These are phyloP conservation scores for Petasospora fabianii DNA, from an alignment of 1,139 yeast species.

Conservation along the genomic window DNA sequence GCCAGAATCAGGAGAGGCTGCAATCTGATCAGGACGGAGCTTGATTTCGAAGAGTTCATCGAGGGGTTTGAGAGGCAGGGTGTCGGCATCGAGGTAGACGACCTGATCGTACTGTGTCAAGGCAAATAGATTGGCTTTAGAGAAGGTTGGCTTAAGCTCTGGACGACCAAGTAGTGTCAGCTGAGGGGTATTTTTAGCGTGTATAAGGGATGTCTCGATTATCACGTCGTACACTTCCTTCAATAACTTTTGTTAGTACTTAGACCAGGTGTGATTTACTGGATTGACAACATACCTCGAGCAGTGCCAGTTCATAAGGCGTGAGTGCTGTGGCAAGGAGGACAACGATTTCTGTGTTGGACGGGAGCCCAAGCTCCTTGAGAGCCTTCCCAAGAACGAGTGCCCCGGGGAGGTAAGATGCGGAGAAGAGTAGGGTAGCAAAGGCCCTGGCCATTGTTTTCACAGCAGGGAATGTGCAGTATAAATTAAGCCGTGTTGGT, in stretches of 20 bases:
- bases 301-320: slow-evolving; percentile 18
- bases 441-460: slow-evolving; percentile 44
- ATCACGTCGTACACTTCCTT: slow-evolving; percentile 30
- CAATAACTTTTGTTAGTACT: slow-evolving; percentile 1
- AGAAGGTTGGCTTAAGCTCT: slow-evolving; percentile 66
- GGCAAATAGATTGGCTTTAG: slow-evolving; percentile 74
- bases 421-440: slow-evolving; percentile 62
- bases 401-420: slow-evolving; percentile 74
- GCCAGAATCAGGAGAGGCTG: slow-evolving; percentile 89
- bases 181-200: slow-evolving; percentile 31
- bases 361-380: slow-evolving; percentile 23
- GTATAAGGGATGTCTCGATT: slow-evolving; percentile 31
- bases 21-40: slow-evolving; percentile 29
- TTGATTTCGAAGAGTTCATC: slow-evolving; percentile 37
- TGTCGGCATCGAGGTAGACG: slow-evolving; percentile 80
- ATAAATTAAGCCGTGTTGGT: too few species aligned
- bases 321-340: slow-evolving; percentile 31
- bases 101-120: slow-evolving; percentile 56
- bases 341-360: slow-evolving; percentile 26
- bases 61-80: slow-evolving; percentile 53
- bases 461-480: neutral
- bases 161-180: slow-evolving; percentile 58
- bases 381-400: slow-evolving; percentile 54
- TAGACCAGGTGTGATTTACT: too few species aligned
- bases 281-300: slow-evolving; percentile 14